phyloP scores from a whole-genome alignment of 805 yeast genomes.

The Blastobotrys americana region DNA sequence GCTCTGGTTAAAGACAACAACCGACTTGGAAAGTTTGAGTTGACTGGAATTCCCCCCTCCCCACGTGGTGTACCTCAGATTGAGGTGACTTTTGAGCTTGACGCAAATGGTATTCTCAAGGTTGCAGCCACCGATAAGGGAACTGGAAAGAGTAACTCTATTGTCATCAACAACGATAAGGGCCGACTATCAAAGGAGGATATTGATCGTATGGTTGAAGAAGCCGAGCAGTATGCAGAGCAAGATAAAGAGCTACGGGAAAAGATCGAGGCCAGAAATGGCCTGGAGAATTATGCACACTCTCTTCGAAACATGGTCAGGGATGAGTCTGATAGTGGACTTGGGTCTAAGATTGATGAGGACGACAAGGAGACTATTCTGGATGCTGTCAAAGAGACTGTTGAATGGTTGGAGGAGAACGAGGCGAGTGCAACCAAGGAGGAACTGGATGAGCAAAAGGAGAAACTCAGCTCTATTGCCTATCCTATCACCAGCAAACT shows the following conservation, averaged over 20 bases:
- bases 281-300: conserved; percentile 82
- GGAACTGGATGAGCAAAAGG: conserved; percentile 89
- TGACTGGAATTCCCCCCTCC: conserved; percentile 81
- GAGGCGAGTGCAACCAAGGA: conserved; percentile 82
- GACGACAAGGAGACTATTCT: conserved; percentile 84
- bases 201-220: conserved; percentile 95
- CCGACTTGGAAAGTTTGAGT: conserved; percentile 77
- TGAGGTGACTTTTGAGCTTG: conserved; percentile 82
- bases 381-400: conserved; percentile 81
- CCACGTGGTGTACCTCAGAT: conserved; percentile 90
- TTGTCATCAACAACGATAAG: conserved; percentile 88
- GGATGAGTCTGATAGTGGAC: conserved; percentile 44
- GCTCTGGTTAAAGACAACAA: conserved; percentile 91
- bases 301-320: conserved; percentile 63
- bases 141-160: conserved; percentile 85
- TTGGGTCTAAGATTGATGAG: conserved; percentile 75
- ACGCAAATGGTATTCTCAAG: conserved; percentile 80
- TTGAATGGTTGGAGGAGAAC: conserved; percentile 84
- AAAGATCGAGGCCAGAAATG: conserved; percentile 83
- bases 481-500: conserved; percentile 89
- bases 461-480: conserved; percentile 70
- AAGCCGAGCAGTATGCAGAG: conserved; percentile 90
- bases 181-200: conserved; percentile 92
- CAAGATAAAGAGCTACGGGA: conserved; percentile 79
- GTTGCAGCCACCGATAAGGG: conserved; percentile 88